phyloP scores from a whole-genome alignment of 495 filamentous ascomycete genomes.

The Penicillium soppii region DNA sequence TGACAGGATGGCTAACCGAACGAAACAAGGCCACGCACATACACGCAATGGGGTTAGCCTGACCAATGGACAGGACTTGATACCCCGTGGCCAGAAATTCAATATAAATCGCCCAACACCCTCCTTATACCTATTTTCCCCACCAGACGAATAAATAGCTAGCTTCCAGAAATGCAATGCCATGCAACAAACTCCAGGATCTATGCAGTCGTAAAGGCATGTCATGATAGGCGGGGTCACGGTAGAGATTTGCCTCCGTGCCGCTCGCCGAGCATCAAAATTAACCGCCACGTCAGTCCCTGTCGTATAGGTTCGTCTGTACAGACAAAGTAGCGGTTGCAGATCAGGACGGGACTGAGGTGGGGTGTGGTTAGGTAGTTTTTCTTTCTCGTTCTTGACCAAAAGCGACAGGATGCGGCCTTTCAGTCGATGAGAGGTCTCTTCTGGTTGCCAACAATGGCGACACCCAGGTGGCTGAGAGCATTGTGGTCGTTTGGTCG shows the following conservation, averaged over 20 bases:
- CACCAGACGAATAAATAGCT: slow-evolving; percentile 19
- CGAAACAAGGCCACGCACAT: background rate
- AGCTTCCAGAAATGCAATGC: slow-evolving; percentile 30
- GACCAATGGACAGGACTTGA: background rate
- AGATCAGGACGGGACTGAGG: background rate
- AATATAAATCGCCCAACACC: slow-evolving; percentile 21
- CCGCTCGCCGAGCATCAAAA: background rate
- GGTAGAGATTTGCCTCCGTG: background rate
- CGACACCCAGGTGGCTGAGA: slow-evolving; percentile 73
- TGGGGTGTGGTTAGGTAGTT: background rate
- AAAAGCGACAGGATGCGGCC: background rate
- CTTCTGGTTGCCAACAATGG: slow-evolving; percentile 80
- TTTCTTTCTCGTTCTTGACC: background rate
- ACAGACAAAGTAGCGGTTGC: background rate
- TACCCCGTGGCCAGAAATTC: slow-evolving; percentile 2
- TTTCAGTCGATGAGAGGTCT: slow-evolving; percentile 85
- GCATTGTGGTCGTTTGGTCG: slow-evolving; percentile 73
- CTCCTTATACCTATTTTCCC: slow-evolving; percentile 9
- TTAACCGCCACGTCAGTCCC: background rate
- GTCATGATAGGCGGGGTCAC: slow-evolving; percentile 12
- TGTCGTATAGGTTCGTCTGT: background rate
- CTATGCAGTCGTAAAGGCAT: slow-evolving; percentile 48
- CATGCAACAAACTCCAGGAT: slow-evolving; percentile 43
- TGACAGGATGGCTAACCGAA: background rate
- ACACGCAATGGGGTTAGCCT: background rate